Evolutionary conservation across 2,329 filamentous ascomycete species (phyloP).

Genomic region (Botryotinia narcissicola): DNA sequence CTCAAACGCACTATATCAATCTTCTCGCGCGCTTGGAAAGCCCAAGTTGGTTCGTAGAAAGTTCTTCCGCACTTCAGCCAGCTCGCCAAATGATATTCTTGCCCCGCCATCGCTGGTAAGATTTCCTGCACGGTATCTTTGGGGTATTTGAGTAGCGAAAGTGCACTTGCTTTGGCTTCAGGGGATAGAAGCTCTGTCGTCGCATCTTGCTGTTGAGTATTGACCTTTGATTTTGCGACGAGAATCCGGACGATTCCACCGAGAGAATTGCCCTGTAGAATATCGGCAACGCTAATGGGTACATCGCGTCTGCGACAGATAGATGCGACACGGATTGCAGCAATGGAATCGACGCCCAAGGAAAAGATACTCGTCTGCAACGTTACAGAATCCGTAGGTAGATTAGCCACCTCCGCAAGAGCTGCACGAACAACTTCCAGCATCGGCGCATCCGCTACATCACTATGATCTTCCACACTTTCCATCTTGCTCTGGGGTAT

Average conservation of each 20-base stretch:
- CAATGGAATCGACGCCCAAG: background rate
- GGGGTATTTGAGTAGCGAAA: background rate
- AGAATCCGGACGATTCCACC: background rate
- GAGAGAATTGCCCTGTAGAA: slow-evolving; percentile 11
- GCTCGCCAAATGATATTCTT: slow-evolving; percentile 14
- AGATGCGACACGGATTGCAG: slow-evolving; percentile 10
- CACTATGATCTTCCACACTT: background rate
- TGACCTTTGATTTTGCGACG: background rate
- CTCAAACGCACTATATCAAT: background rate
- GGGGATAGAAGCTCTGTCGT: background rate
- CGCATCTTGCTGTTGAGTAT: background rate
- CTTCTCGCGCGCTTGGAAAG: slow-evolving; percentile 3
- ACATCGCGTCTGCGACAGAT: slow-evolving; percentile 6
- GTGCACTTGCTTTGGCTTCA: background rate
- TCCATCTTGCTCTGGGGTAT: background rate
- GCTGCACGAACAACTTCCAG: background rate
- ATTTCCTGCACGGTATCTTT: background rate
- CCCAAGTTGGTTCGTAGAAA: slow-evolving; percentile 14
- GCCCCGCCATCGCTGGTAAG: background rate
- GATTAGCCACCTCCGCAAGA: background rate
- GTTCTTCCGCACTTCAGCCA: slow-evolving; percentile 6
- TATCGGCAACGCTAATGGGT: slow-evolving; percentile 3
- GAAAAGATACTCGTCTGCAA: slow-evolving; percentile 1
- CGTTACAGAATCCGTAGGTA: background rate
- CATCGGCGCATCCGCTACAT: background rate